Evolutionary conservation across 148 eudicot genomes (phyloP).

Genomic region (Cornus florida): DNA sequence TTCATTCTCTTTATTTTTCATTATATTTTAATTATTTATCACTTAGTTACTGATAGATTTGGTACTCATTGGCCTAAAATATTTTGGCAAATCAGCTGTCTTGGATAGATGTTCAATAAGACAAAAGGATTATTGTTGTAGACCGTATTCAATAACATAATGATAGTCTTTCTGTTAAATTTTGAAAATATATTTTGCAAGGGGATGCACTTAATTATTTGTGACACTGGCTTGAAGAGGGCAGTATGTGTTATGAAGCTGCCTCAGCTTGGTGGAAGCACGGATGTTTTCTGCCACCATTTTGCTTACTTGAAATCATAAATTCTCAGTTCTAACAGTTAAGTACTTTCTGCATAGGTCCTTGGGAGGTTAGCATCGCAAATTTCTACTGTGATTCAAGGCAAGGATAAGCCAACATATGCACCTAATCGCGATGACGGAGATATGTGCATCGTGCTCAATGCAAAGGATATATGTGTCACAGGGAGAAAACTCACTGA

Average conservation of each 20-base stretch:
- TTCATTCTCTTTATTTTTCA: not conserved
- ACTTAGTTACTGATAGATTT: not conserved
- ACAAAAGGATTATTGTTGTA: not conserved
- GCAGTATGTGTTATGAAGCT: not conserved
- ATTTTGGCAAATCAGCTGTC: not conserved
- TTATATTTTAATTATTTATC: not conserved
- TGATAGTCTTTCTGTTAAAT: not conserved
- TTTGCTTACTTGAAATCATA: not conserved
- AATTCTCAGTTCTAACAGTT: not conserved
- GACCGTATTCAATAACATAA: not conserved
- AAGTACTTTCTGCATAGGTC: conserved; percentile 38
- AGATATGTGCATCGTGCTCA: conserved; percentile 90
- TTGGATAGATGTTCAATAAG: not conserved
- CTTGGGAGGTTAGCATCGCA: conserved; percentile 93
- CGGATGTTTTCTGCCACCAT: not conserved
- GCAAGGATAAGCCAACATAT: conserved; percentile 93
- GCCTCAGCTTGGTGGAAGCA: not conserved
- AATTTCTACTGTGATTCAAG: conserved; percentile 85
- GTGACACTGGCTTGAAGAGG: not conserved
- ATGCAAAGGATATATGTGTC: conserved; percentile 86
- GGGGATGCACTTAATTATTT: not conserved
- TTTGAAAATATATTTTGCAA: too few species aligned
- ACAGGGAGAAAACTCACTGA: conserved; percentile 92
- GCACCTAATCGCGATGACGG: conserved; percentile 92
- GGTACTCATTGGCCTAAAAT: not conserved